Conservation (phyloP, 2,329 filamentous ascomycete genomes). For the Calonectria crousiana region DNA sequence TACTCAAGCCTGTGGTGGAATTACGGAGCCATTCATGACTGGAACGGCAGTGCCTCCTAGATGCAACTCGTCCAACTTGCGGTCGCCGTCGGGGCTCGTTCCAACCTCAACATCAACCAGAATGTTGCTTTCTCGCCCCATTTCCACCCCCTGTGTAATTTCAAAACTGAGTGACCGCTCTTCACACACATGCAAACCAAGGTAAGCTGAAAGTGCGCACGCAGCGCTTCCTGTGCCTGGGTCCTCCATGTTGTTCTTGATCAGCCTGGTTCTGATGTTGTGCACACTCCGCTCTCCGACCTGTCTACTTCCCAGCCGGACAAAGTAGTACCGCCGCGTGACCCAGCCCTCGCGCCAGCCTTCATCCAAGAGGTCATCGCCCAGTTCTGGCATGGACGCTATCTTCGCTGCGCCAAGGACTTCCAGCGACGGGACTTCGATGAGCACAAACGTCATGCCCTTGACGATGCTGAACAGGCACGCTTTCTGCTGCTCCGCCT, state of each 20-base stretch:
- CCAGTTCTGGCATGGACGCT: conserved; percentile 49
- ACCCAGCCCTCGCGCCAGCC: conserved; percentile 66
- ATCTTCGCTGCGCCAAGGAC: conserved; percentile 60
- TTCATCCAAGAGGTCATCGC: conserved; percentile 56
- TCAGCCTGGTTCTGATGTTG: conserved; percentile 69
- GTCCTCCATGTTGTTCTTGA: conserved; percentile 65
- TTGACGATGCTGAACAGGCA: conserved; percentile 73
- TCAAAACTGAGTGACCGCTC: conserved; percentile 44
- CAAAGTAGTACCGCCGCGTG: conserved; percentile 70
- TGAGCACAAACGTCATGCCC: conserved; percentile 78
- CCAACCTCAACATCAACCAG: conserved; percentile 54
- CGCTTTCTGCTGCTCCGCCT: conserved; percentile 53
- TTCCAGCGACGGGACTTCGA: conserved; percentile 71
- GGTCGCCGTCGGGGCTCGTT: neutral
- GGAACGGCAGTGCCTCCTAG: conserved; percentile 24
- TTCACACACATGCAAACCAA: conserved; percentile 55
- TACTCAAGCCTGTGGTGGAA: neutral
- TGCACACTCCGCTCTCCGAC: conserved; percentile 41
- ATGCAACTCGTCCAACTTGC: conserved; percentile 19
- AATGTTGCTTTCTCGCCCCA: conserved; percentile 68
- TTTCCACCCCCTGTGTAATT: conserved; percentile 75
- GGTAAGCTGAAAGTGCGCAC: conserved; percentile 65
- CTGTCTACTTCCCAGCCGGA: conserved; percentile 49
- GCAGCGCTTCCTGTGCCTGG: conserved; percentile 73
- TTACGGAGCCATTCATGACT: conserved; percentile 16